Evolutionary conservation across 2,329 filamentous ascomycete species (phyloP).

Genomic region (Aureobasidium mangrovei): DNA sequence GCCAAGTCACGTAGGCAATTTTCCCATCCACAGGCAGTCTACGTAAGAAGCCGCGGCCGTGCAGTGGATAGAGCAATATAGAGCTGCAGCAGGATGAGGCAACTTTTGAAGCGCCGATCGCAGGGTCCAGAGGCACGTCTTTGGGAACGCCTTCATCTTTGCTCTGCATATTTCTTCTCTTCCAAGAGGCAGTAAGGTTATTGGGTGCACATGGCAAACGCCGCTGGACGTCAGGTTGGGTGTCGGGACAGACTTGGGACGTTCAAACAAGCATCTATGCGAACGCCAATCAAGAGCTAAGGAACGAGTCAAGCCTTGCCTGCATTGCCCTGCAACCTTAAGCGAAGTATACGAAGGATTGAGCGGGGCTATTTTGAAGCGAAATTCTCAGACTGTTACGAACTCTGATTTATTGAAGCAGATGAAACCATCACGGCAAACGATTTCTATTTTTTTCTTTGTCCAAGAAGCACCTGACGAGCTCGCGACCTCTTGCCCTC

Average conservation of each 20-base stretch:
- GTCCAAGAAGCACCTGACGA: background rate
- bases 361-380: background rate
- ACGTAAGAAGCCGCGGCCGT: background rate
- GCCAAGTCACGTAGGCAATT: background rate
- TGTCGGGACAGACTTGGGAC: background rate
- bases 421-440: background rate
- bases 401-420: background rate
- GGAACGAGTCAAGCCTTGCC: background rate
- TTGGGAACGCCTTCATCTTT: background rate
- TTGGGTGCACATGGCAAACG: background rate
- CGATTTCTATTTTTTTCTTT: background rate
- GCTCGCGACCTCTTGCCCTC: no score
- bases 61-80: background rate
- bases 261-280: constrained; percentile 8
- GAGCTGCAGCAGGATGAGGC: background rate
- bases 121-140: background rate
- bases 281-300: background rate
- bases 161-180: background rate
- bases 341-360: background rate
- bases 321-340: background rate
- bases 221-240: background rate
- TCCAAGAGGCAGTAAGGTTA: background rate
- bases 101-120: background rate
- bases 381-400: background rate
- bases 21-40: background rate